These are phyloP conservation scores for Coniochaeta prunicola DNA, from an alignment of 2,329 filamentous ascomycete genomes.

Conservation along the genomic window DNA sequence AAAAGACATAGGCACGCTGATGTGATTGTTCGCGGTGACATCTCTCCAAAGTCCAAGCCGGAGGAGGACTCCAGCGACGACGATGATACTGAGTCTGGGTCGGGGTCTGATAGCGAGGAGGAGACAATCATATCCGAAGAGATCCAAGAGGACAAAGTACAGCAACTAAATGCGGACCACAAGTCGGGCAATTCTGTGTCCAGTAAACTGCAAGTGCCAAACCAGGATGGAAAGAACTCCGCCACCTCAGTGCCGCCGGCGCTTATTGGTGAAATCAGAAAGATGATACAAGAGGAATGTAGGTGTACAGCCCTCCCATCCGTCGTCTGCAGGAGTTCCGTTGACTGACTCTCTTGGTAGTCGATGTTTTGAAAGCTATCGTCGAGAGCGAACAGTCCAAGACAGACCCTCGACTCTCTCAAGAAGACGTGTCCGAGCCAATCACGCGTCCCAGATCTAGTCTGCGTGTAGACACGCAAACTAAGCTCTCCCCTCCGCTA, in stretches of 20 bases:
- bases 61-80: neutral
- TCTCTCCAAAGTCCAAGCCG: neutral
- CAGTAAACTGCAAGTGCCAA: neutral
- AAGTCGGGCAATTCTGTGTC: neutral
- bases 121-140: neutral
- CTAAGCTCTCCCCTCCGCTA: neutral
- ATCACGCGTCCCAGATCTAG: neutral
- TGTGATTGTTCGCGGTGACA: neutral
- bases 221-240: neutral
- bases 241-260: neutral
- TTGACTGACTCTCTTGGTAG: neutral
- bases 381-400: neutral
- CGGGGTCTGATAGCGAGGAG: neutral
- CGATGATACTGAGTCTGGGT: neutral
- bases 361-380: neutral
- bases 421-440: neutral
- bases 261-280: slow-evolving; percentile 9
- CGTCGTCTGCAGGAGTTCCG: neutral
- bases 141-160: neutral
- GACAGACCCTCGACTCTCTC: neutral
- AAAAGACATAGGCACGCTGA: neutral
- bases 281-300: slow-evolving; percentile 13
- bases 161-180: neutral
- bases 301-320: slow-evolving; percentile 1
- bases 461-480: neutral